Evolutionary conservation across 2,329 filamentous ascomycete genomes (phyloP).

Genomic region (Dothistroma pini): DNA sequence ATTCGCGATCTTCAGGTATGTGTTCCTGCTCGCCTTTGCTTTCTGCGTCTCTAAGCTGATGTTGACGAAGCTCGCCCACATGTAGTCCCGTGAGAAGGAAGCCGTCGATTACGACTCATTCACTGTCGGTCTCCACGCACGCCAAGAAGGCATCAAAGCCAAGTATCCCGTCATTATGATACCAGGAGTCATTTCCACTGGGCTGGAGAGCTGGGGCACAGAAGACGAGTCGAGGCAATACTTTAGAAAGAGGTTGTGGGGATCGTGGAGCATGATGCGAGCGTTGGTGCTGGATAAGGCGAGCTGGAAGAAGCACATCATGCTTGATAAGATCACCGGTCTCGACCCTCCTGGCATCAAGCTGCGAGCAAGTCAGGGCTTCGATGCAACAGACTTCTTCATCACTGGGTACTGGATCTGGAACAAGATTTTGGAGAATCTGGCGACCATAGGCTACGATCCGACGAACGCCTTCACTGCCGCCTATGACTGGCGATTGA

Average conservation of each 20-base stretch:
- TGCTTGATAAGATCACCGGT: constrained; percentile 89
- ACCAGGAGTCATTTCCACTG: constrained; percentile 94
- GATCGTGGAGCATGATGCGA: constrained; percentile 98
- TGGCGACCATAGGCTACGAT: constrained; percentile 94
- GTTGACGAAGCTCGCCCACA: constrained; percentile 30
- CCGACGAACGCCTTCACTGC: constrained; percentile 69
- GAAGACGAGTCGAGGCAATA: constrained; percentile 79
- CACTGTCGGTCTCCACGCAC: constrained; percentile 78
- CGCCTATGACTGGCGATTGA: constrained; percentile 87
- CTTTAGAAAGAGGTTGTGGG: constrained; percentile 93
- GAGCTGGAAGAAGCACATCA: constrained; percentile 91
- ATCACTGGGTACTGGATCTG: constrained; percentile 93
- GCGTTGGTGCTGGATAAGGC: constrained; percentile 91
- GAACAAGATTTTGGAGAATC: constrained; percentile 97
- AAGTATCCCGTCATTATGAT: constrained; percentile 95
- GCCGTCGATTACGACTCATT: constrained; percentile 92
- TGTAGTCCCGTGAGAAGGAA: constrained; percentile 77
- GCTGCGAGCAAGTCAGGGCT: constrained; percentile 87
- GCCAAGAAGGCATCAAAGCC: constrained; percentile 73
- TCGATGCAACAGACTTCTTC: constrained; percentile 97
- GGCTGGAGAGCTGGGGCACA: constrained; percentile 94
- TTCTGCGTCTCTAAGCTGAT: constrained; percentile 21
- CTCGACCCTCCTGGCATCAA: constrained; percentile 89
- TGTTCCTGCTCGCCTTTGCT: constrained; percentile 26
- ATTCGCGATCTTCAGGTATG: constrained; percentile 78